Evolutionary conservation across 2,329 filamentous ascomycete species (phyloP), one percentile per base, ranked within the genome.

Genomic region (Aureobasidium sp.): DNA sequence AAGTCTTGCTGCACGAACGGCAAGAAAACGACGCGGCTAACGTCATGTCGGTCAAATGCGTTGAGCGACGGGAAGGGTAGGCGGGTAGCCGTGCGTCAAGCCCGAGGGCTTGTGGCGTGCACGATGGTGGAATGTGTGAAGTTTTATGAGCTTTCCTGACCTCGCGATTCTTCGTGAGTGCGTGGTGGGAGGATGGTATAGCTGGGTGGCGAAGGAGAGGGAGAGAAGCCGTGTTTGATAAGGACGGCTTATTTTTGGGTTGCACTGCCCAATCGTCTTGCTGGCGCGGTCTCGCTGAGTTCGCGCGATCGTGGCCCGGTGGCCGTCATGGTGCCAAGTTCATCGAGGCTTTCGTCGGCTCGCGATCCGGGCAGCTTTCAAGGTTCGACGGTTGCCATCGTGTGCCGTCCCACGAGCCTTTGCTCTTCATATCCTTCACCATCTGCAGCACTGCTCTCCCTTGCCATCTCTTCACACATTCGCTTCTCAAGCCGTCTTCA

Each of bases 1-100:
- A 55, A 55, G 36, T 55, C 51, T 42, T 55, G 51, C 36, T 55
- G 37, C 51, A 55, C 51, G 51, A 41, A 55, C 51, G 51, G 51
- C 31, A 55, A 36, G 36, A 55, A 55, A 42, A 55, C 51, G 25
- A 55, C 15, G 36, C 25, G 25, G 51, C 22, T 20, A 55, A 55
- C 51, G 51, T 55, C 51, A 55, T 55, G 29, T 55, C 37, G 37
- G n/a, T 5, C 29, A 17, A 22, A 51, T 51, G n/a, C 47, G 51
- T 55, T 55, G 51, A 42, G 51, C 51, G 51, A 51, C 51, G 51
- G 51, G 20, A 12, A 29, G 14, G 22, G 29, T n/a, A 29, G 20
- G 22, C 51, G 51, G 51, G 51, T n/a, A 55, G 51, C 51, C 51
- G 51, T 55, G 51, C 51, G 34, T 55, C 22, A n/a, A 55, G 51